These are phyloP conservation scores for Reticulascus tulasneorum DNA, from an alignment of 2,329 filamentous ascomycete species.

Conservation along the genomic window DNA sequence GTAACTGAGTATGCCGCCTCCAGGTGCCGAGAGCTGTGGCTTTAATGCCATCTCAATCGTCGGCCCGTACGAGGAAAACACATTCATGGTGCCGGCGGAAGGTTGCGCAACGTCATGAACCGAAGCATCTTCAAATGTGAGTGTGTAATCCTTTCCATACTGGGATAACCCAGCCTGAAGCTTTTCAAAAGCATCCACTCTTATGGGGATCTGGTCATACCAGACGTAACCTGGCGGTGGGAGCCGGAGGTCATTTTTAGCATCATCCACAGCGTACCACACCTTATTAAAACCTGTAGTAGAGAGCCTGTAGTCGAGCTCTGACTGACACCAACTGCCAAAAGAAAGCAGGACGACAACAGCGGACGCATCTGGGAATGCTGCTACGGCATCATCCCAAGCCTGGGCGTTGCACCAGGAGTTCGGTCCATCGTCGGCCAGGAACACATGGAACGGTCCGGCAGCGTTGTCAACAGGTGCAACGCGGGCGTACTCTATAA, in stretches of 20 bases:
- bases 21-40: slow-evolving; percentile 8
- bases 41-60: slow-evolving; percentile 11
- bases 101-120: slow-evolving; percentile 9
- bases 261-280: slow-evolving; percentile 6
- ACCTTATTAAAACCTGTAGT: slow-evolving; percentile 7
- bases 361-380: slow-evolving; percentile 1
- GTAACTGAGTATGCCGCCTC: slow-evolving; percentile 7
- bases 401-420: too few relatives aligned
- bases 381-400: slow-evolving; percentile 3
- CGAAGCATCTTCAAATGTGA: slow-evolving; percentile 5
- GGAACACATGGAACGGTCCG: too few relatives aligned
- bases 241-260: slow-evolving; percentile 3
- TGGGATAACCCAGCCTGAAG: slow-evolving; percentile 3
- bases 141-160: slow-evolving; percentile 5
- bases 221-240: slow-evolving; percentile 5
- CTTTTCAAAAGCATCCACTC: slow-evolving; percentile 3
- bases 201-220: too few relatives aligned
- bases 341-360: slow-evolving; percentile 2
- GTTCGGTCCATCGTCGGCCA: too few relatives aligned
- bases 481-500: too few relatives aligned
- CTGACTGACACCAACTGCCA: slow-evolving; percentile 1
- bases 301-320: too few relatives aligned
- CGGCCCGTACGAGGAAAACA: slow-evolving; percentile 8
- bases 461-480: too few relatives aligned
- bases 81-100: slow-evolving; percentile 5